A percentile compares a stretch with the other conserved stretches of the same genome.
Evolutionary conservation across 140 eudicot genomes (phyloP).

Genomic region (Stevia rebaudiana): DNA sequence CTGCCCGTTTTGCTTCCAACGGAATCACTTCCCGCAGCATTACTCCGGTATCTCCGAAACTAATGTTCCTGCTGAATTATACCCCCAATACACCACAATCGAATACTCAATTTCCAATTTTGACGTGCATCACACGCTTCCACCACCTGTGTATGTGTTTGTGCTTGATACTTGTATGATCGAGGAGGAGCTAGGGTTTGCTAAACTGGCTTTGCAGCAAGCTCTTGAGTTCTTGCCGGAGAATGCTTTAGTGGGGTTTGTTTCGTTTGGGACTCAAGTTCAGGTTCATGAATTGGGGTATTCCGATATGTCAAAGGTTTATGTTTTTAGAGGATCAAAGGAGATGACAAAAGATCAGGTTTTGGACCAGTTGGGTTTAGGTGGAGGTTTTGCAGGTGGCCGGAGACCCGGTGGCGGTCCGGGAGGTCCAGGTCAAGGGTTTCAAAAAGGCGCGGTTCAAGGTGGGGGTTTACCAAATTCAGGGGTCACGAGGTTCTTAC

Average conservation of each 20-base stretch:
- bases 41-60: constrained; percentile 62
- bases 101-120: constrained; percentile 35
- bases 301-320: constrained; percentile 80
- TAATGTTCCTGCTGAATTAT: constrained; percentile 79
- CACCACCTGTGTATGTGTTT: constrained; percentile 65
- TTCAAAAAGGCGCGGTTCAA: constrained; percentile 35
- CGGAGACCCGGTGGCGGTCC: constrained; percentile 33
- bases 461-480: constrained; percentile 34
- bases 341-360: constrained; percentile 79
- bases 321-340: constrained; percentile 72
- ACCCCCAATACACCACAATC: constrained; percentile 66
- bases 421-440: constrained; percentile 42
- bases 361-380: constrained; percentile 76
- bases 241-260: constrained; percentile 81
- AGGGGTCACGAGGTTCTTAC: constrained; percentile 56
- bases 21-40: constrained; percentile 81
- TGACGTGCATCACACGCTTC: constrained; percentile 5
- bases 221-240: constrained; percentile 83
- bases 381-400: constrained; percentile 34
- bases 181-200: constrained; percentile 81
- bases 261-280: constrained; percentile 86
- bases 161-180: constrained; percentile 83
- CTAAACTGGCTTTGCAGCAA: constrained; percentile 60
- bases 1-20: constrained; percentile 85
- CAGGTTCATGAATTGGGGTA: constrained; percentile 91